Evolutionary conservation across 2,329 filamentous ascomycete species (phyloP).

Genomic region (Furcasterigmium furcatum): DNA sequence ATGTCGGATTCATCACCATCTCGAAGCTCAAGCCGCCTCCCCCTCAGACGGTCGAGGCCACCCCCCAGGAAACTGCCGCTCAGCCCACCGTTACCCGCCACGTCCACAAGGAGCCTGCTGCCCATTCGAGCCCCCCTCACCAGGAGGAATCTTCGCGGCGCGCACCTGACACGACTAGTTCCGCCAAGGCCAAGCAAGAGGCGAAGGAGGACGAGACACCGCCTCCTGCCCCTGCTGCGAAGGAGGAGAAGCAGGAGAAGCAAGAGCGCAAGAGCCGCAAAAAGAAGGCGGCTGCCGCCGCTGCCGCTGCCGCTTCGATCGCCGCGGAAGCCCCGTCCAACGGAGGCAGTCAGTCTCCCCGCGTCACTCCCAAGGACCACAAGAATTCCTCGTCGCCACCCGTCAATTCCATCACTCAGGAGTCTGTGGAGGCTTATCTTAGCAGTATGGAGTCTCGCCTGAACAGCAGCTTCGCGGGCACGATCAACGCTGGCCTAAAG

Average conservation of each 20-base stretch:
- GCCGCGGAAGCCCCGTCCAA: constrained; percentile 41
- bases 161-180: constrained; percentile 25
- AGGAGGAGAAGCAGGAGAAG: constrained; percentile 45
- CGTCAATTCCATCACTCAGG: constrained; percentile 28
- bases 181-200: constrained; percentile 37
- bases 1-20: constrained; percentile 71
- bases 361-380: constrained; percentile 24
- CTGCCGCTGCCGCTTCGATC: constrained; percentile 30
- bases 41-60: constrained; percentile 44
- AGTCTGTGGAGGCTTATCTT: constrained; percentile 52
- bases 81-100: constrained; percentile 24
- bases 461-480: constrained; percentile 40
- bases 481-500: constrained; percentile 55
- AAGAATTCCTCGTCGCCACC: constrained; percentile 24
- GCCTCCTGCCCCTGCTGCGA: constrained; percentile 28
- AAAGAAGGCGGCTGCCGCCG: constrained; percentile 57
- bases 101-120: constrained; percentile 29
- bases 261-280: constrained; percentile 59
- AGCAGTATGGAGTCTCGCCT: constrained; percentile 50
- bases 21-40: constrained; percentile 59
- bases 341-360: constrained; percentile 29
- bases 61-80: constrained; percentile 26
- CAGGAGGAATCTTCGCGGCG: constrained; percentile 24
- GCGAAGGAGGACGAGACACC: constrained; percentile 46
- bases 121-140: constrained; percentile 20